Percentiles rank a stretch among this genome's conserved stretches.
Evolutionary conservation across 192 early-diverging fungal species (phyloP).

Genomic region (Linnemannia exigua): DNA sequence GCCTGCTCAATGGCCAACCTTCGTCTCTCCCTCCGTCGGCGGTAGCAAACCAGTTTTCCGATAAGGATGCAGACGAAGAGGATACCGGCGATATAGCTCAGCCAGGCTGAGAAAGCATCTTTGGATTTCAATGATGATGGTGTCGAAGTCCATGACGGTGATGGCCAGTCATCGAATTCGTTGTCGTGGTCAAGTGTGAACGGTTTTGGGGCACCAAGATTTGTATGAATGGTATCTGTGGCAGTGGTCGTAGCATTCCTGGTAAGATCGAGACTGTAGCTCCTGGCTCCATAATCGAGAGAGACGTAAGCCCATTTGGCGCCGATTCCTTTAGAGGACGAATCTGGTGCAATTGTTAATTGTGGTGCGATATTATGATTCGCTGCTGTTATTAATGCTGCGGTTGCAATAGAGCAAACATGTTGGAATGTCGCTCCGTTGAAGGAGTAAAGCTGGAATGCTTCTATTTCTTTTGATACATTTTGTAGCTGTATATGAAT

Average conservation of each 20-base stretch:
- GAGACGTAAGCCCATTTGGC: neutral
- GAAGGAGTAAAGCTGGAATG: neutral
- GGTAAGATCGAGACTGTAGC: neutral
- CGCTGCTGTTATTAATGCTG: neutral
- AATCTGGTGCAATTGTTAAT: neutral
- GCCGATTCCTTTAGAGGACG: neutral
- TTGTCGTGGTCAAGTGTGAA: neutral
- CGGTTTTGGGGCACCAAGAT: neutral
- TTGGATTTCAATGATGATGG: no score
- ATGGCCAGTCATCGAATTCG: neutral
- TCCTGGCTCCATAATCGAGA: neutral
- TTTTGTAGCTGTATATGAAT: neutral
- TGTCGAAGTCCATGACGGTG: no score
- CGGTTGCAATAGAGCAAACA: neutral
- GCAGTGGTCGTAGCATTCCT: neutral
- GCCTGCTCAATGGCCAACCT: no score
- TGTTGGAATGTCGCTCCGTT: neutral
- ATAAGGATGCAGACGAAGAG: no score
- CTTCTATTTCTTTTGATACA: neutral
- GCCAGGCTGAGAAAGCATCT: no score
- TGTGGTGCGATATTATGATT: neutral
- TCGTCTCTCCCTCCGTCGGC: no score
- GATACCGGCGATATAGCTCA: no score
- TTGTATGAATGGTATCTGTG: neutral
- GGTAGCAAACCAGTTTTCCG: no score